Percentiles rank a stretch among this genome's conserved stretches.
phyloP scores from a whole-genome alignment of 805 yeast species.

The Lipomyces lipofer region DNA sequence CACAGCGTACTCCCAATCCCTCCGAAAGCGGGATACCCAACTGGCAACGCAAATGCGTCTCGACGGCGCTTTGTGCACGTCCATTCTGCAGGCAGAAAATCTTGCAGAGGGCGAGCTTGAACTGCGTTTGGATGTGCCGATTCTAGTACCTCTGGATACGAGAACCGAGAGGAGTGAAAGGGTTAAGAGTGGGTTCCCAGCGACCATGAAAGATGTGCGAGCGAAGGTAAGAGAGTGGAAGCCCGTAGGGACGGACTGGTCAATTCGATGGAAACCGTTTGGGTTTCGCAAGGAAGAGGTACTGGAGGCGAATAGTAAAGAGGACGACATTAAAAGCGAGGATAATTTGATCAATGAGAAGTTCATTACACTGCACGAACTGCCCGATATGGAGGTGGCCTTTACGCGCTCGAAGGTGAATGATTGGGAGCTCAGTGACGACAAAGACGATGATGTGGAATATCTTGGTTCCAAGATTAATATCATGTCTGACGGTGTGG shows the following conservation, averaged over 20 bases:
- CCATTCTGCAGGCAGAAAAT: constrained; percentile 8
- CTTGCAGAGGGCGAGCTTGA: constrained; percentile 3
- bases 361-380: not conserved
- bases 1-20: constrained; percentile 3
- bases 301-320: not conserved
- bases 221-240: constrained; percentile 3
- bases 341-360: too few species aligned
- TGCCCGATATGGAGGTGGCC: not conserved
- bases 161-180: not conserved
- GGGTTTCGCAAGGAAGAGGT: not conserved
- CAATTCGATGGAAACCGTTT: constrained; percentile 13
- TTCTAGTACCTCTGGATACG: constrained; percentile 1
- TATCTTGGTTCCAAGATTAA: not conserved
- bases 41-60: not conserved
- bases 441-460: not conserved
- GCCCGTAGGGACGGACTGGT: not conserved
- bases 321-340: not conserved
- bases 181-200: not conserved
- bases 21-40: not conserved
- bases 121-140: constrained; percentile 5
- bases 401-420: not conserved
- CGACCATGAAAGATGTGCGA: not conserved
- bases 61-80: not conserved
- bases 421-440: constrained; percentile 14
- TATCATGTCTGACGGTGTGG: too few species aligned